These are phyloP conservation scores for Hypseocharis bilobata DNA, from an alignment of 441 rosid species.

Conservation along the genomic window DNA sequence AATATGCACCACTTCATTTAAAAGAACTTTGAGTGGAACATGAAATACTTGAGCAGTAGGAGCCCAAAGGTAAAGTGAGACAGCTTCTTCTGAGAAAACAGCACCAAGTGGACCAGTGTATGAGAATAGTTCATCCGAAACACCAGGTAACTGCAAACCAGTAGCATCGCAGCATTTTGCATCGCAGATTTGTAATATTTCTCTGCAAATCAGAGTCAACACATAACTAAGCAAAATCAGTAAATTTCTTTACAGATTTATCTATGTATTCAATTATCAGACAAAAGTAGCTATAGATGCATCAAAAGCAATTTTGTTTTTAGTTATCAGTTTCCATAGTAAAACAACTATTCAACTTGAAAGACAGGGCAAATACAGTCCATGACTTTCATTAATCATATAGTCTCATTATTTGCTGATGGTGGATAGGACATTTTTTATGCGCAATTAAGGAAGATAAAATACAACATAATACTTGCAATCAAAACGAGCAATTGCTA, in stretches of 20 bases:
- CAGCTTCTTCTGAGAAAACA: constrained; percentile 42
- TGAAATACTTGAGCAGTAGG: constrained; percentile 81
- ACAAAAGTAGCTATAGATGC: no score
- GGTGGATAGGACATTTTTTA: background rate
- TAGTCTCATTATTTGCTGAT: background rate
- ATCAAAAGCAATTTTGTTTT: no score
- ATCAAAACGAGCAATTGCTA: constrained; percentile 53
- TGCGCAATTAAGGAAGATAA: background rate
- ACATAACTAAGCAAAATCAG: background rate
- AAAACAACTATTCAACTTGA: background rate
- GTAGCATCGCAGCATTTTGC: constrained; percentile 42
- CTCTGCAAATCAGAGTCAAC: background rate
- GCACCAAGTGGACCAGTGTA: constrained; percentile 87
- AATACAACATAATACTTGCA: constrained; percentile 32
- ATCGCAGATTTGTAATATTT: background rate
- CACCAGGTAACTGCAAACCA: constrained; percentile 80
- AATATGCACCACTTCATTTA: constrained; percentile 10
- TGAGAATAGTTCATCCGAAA: constrained; percentile 70
- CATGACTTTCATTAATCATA: no score
- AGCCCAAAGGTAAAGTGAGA: constrained; percentile 79
- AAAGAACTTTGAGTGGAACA: constrained; percentile 3
- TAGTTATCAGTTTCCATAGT: no score
- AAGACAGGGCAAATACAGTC: no score
- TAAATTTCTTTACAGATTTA: background rate
- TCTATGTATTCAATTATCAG: background rate